Percentiles rank a stretch among this genome's conserved stretches.
These are phyloP conservation scores for Pseudocercospora fijiensis DNA, from an alignment of 2,329 filamentous ascomycete genomes.

Conservation along the genomic window DNA sequence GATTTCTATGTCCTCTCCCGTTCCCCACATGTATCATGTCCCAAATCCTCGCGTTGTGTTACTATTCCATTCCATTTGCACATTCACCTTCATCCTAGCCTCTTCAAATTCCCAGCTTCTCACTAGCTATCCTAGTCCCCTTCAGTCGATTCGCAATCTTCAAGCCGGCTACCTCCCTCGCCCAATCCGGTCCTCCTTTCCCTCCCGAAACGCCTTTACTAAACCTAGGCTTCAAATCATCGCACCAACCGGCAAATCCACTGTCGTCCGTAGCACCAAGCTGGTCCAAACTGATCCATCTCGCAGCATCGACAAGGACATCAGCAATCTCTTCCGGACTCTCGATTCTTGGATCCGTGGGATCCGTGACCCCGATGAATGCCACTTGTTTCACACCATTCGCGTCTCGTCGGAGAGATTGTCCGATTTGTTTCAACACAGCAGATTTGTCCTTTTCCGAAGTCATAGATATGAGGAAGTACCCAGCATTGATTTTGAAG, in stretches of 20 bases:
- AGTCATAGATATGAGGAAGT: constrained; percentile 3
- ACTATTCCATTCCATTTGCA: not conserved
- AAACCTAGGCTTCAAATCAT: constrained; percentile 5
- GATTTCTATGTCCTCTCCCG: not conserved
- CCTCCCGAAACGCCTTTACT: not conserved
- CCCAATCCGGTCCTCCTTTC: constrained; percentile 1
- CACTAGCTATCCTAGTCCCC: not conserved
- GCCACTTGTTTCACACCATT: constrained; percentile 11
- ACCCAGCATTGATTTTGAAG: constrained; percentile 10
- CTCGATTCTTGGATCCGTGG: not conserved
- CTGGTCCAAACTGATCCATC: constrained; percentile 6
- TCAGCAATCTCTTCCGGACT: constrained; percentile 8
- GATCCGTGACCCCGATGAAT: constrained; percentile 8
- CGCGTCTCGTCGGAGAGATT: not conserved
- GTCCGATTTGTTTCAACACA: not conserved
- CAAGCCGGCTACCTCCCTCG: constrained; percentile 6
- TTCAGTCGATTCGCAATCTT: constrained; percentile 2
- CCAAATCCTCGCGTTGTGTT: not conserved
- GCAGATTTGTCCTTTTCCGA: not conserved
- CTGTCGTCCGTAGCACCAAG: constrained; percentile 7
- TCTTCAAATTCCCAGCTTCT: not conserved
- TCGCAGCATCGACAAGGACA: constrained; percentile 1
- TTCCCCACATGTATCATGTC: not conserved
- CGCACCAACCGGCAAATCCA: constrained; percentile 1
- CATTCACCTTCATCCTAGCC: not conserved